A percentile compares a stretch with the other conserved stretches of the same genome.
Conservation (phyloP, 257 asterid species). For the Scutellaria minor region DNA sequence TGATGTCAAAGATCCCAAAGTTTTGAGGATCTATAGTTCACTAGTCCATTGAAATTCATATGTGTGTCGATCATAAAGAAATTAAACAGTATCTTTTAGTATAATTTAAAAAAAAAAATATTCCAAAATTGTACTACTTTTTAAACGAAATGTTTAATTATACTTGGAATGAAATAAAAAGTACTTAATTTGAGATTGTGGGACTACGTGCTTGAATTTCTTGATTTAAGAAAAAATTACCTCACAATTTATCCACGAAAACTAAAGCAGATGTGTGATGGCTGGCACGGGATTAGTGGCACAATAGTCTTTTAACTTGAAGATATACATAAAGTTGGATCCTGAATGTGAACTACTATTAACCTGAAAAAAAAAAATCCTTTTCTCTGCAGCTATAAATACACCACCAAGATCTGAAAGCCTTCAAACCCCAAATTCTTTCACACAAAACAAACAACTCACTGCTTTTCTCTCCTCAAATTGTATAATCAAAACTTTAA, state of each 20-base stretch:
- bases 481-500: neutral
- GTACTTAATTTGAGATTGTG: too few relatives aligned
- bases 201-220: too few relatives aligned
- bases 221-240: neutral
- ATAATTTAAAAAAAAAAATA: too few relatives aligned
- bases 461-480: slow-evolving; percentile 16
- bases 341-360: slow-evolving; percentile 46
- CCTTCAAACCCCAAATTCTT: slow-evolving; percentile 22
- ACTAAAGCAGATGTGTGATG: neutral
- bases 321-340: slow-evolving; percentile 40
- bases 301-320: slow-evolving; percentile 32
- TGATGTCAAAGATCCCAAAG: too few relatives aligned
- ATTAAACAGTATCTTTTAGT: too few relatives aligned
- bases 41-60: too few relatives aligned
- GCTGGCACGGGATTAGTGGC: slow-evolving; percentile 7
- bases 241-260: neutral
- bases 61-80: too few relatives aligned
- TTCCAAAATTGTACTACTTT: too few relatives aligned
- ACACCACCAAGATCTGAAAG: slow-evolving; percentile 26
- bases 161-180: too few relatives aligned
- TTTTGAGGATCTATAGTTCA: too few relatives aligned
- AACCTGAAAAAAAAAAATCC: slow-evolving; percentile 1
- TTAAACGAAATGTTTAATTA: too few relatives aligned
- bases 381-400: slow-evolving; percentile 58
- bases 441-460: slow-evolving; percentile 17